Evolutionary conservation across 2,329 filamentous ascomycete genomes (phyloP).

Genomic region (Madurella fahalii): DNA sequence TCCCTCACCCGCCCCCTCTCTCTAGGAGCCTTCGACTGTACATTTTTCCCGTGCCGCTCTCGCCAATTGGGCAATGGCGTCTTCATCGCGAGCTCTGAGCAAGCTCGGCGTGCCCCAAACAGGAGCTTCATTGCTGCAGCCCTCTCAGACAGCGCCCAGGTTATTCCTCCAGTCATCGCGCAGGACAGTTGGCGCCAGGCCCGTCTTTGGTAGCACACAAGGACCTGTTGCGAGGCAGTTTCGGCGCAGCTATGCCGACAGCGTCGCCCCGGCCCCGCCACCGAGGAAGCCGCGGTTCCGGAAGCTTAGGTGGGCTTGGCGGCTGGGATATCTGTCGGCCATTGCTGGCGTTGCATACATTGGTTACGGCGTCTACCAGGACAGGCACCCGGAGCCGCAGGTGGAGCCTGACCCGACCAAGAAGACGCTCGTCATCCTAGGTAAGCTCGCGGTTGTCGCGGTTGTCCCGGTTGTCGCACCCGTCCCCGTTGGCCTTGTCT

Average conservation of each 20-base stretch:
- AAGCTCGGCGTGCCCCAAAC: constrained; percentile 30
- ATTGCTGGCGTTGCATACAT: constrained; percentile 67
- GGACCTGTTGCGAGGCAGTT: constrained; percentile 26
- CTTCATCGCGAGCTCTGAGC: constrained; percentile 32
- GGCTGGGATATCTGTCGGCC: constrained; percentile 71
- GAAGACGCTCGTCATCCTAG: constrained; percentile 95
- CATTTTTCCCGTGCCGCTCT: constrained; percentile 6
- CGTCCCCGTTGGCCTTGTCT: constrained; percentile 20
- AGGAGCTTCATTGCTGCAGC: constrained; percentile 26
- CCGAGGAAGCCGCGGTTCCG: constrained; percentile 59
- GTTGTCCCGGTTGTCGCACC: not conserved
- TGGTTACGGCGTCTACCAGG: constrained; percentile 76
- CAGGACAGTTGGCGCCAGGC: constrained; percentile 22
- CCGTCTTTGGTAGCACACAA: constrained; percentile 23
- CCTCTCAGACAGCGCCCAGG: constrained; percentile 23
- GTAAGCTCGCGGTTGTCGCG: constrained; percentile 45
- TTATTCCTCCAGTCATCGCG: constrained; percentile 28
- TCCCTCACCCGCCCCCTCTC: not conserved
- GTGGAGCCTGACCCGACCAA: constrained; percentile 74
- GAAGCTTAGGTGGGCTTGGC: constrained; percentile 76
- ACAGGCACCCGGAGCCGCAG: constrained; percentile 79
- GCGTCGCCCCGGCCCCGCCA: constrained; percentile 30
- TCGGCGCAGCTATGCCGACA: constrained; percentile 29
- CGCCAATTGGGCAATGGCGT: constrained; percentile 29
- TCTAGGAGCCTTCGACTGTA: not conserved